phyloP scores from a whole-genome alignment of 2,329 filamentous ascomycete species.

The Emergomyces pasteurianus region DNA sequence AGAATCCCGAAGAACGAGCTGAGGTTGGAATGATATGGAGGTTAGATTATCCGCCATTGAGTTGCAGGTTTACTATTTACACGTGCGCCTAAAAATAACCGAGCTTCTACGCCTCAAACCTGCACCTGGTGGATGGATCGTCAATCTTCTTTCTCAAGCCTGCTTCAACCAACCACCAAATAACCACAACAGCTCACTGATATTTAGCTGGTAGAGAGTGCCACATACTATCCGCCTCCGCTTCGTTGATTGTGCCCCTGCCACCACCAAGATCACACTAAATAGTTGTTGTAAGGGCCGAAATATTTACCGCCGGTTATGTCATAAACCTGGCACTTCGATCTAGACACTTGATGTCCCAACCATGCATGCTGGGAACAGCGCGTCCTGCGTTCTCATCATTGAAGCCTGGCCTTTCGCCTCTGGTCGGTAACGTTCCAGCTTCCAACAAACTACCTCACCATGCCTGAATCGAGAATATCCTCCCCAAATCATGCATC shows the following conservation, averaged over 20 bases:
- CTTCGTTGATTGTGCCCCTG: not conserved
- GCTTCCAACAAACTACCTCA: not conserved
- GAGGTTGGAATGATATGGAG: not conserved
- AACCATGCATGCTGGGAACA: not conserved
- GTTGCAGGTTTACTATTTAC: too few relatives aligned
- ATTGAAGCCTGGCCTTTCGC: not conserved
- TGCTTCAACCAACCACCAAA: not conserved
- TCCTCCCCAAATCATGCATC: not conserved
- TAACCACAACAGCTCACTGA: not conserved
- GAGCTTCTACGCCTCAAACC: not conserved
- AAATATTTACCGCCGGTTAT: not conserved
- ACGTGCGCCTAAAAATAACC: too few relatives aligned
- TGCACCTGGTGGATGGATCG: too few relatives aligned
- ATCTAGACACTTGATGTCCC: not conserved
- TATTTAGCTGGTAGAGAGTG: not conserved
- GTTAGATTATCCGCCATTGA: not conserved
- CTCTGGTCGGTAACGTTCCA: not conserved
- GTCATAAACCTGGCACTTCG: not conserved
- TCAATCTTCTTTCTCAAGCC: not conserved
- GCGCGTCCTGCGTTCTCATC: not conserved
- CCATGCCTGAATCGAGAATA: not conserved
- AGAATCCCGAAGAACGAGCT: not conserved
- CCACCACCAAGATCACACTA: not conserved
- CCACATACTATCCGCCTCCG: not conserved
- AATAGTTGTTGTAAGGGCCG: not conserved